These are phyloP conservation scores for Suillus placidus DNA, from an alignment of 768 basidiomycete genomes.

Conservation along the genomic window DNA sequence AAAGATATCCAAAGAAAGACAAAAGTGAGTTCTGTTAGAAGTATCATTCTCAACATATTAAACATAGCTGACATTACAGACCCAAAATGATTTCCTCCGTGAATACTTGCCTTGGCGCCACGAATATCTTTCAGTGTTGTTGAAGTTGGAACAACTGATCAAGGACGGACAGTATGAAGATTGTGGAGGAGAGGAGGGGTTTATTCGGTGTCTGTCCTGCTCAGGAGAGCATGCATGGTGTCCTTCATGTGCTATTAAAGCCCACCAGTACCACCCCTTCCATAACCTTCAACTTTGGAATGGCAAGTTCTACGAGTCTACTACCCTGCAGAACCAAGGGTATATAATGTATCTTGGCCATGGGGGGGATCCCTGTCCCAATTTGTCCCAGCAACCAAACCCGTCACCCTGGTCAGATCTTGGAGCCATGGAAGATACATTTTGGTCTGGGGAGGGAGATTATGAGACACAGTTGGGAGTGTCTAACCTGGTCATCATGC, in stretches of 20 bases:
- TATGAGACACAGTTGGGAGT: not conserved
- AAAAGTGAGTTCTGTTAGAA: not conserved
- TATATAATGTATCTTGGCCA: constrained; percentile 26
- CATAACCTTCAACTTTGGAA: constrained; percentile 27
- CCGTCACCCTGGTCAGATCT: not conserved
- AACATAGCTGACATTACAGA: not conserved
- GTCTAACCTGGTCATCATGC: constrained; percentile 4
- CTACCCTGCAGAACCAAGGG: constrained; percentile 21
- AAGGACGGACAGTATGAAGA: not conserved
- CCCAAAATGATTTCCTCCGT: constrained; percentile 8
- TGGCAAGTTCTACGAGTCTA: constrained; percentile 18
- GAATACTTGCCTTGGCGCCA: not conserved
- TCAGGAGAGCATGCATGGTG: constrained; percentile 10
- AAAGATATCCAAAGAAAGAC: not conserved
- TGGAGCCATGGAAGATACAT: not conserved
- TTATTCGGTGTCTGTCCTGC: constrained; percentile 4
- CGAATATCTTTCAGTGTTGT: constrained; percentile 3
- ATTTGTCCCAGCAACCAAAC: not conserved
- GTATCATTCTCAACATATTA: too few relatives aligned
- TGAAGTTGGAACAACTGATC: not conserved
- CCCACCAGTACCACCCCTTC: constrained; percentile 9
- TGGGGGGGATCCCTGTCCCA: constrained; percentile 20
- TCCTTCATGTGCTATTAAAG: not conserved
- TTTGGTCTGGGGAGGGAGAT: not conserved
- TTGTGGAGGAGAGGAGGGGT: not conserved